These are phyloP conservation scores for Colletotrichum liaoningense DNA, from an alignment of 2,329 filamentous ascomycete species.

Conservation along the genomic window DNA sequence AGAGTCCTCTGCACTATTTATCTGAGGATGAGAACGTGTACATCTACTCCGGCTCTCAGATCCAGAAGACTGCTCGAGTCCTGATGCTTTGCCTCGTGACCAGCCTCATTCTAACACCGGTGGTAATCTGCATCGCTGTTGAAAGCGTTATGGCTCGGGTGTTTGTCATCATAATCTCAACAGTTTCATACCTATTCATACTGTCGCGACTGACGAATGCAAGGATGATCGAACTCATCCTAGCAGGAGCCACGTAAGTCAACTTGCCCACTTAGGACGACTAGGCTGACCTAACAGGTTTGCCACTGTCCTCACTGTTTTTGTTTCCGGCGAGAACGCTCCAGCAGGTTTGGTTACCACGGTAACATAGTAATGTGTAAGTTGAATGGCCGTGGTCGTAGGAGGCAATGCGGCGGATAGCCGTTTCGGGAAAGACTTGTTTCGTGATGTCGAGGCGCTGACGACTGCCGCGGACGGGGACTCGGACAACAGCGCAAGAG, in stretches of 20 bases:
- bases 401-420: too few species aligned
- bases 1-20: background rate
- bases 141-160: constrained; percentile 17
- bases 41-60: constrained; percentile 21
- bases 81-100: constrained; percentile 23
- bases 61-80: constrained; percentile 16
- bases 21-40: constrained; percentile 13
- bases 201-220: constrained; percentile 22
- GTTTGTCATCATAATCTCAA: constrained; percentile 23
- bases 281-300: background rate
- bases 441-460: too few species aligned
- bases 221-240: constrained; percentile 29
- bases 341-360: background rate
- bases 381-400: too few species aligned
- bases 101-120: constrained; percentile 22
- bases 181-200: constrained; percentile 6
- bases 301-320: constrained; percentile 4
- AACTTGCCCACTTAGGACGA: background rate
- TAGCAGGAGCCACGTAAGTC: constrained; percentile 32
- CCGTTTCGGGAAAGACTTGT: too few species aligned
- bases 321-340: background rate
- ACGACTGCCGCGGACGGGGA: too few species aligned
- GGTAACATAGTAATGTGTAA: background rate
- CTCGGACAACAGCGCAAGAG: too few species aligned
- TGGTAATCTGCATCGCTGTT: constrained; percentile 30